Percentiles rank a stretch among this genome's conserved stretches.
Conservation (phyloP, 208 protist species). For the Lotmaria passim region DNA sequence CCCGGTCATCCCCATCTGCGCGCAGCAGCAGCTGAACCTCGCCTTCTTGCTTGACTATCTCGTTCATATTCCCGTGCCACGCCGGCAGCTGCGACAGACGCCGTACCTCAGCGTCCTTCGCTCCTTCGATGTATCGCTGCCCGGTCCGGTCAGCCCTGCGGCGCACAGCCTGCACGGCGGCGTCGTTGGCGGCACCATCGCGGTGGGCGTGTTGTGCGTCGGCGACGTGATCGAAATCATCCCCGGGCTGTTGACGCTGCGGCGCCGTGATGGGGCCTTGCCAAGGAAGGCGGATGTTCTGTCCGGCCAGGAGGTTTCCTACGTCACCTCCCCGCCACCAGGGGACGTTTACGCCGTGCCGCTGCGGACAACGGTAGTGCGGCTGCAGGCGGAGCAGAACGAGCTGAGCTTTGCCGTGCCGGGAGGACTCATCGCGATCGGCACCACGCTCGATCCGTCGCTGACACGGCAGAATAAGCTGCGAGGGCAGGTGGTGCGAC, state of each 20-base stretch:
- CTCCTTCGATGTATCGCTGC: slow-evolving; percentile 99
- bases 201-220: slow-evolving; percentile 96
- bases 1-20: slow-evolving; percentile 99
- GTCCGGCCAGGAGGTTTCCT: slow-evolving; percentile 16
- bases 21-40: slow-evolving; percentile 98
- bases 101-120: slow-evolving; percentile 98
- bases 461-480: slow-evolving; percentile 98
- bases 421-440: slow-evolving; percentile 99
- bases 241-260: slow-evolving; percentile 94
- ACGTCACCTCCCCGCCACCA: slow-evolving; percentile 38
- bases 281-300: slow-evolving; percentile 18
- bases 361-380: slow-evolving; percentile 93
- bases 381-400: slow-evolving; percentile 98
- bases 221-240: slow-evolving; percentile 99
- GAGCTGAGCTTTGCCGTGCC: slow-evolving; percentile 98
- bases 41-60: slow-evolving; percentile 99
- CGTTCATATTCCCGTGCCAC: slow-evolving; percentile 97
- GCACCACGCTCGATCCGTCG: slow-evolving; percentile 99
- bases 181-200: slow-evolving; percentile 99
- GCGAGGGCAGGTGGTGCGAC: slow-evolving; percentile 93
- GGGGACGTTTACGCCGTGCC: slow-evolving; percentile 93
- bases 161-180: slow-evolving; percentile 97
- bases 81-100: slow-evolving; percentile 92
- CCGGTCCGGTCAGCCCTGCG: slow-evolving; percentile 75
- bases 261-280: slow-evolving; percentile 61